These are phyloP conservation scores for Albophoma yamanashiensis DNA, from an alignment of 2,329 filamentous ascomycete genomes.

Conservation along the genomic window DNA sequence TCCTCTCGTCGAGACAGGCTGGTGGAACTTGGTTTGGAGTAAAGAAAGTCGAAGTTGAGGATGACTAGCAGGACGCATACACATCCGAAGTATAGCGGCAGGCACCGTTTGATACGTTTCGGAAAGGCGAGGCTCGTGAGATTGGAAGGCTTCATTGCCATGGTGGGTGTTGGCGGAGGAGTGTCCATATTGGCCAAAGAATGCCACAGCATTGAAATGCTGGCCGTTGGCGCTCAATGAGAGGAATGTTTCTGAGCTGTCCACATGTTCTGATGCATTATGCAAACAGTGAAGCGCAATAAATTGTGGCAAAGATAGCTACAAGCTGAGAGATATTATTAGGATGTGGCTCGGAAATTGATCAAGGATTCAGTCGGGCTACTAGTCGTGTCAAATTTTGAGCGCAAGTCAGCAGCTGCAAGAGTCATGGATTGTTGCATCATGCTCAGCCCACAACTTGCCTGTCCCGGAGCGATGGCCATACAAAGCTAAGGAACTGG, in stretches of 20 bases:
- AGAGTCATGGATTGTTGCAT: background rate
- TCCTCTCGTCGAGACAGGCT: conserved; percentile 8
- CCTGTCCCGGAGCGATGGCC: background rate
- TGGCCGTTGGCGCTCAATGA: background rate
- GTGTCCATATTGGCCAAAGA: conserved; percentile 6
- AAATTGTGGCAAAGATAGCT: background rate
- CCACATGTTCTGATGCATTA: background rate
- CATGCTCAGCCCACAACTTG: background rate
- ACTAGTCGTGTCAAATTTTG: background rate
- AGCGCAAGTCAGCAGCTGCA: background rate
- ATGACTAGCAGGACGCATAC: conserved; percentile 34
- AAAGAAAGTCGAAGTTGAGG: conserved; percentile 27
- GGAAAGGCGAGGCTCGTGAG: conserved; percentile 27
- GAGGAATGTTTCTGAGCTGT: background rate
- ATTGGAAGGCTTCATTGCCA: conserved; percentile 12
- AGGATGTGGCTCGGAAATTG: background rate
- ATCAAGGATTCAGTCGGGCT: background rate
- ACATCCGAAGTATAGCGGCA: conserved; percentile 34
- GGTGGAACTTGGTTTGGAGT: background rate
- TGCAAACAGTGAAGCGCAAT: background rate
- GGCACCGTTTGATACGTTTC: conserved; percentile 34
- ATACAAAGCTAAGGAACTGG: background rate
- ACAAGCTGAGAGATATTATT: background rate
- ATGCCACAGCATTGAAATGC: background rate
- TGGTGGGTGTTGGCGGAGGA: conserved; percentile 15